Percentiles rank a stretch among this genome's conserved stretches.
phyloP scores from a whole-genome alignment of 331 rosid genomes.

The Prunus yedoensis region DNA sequence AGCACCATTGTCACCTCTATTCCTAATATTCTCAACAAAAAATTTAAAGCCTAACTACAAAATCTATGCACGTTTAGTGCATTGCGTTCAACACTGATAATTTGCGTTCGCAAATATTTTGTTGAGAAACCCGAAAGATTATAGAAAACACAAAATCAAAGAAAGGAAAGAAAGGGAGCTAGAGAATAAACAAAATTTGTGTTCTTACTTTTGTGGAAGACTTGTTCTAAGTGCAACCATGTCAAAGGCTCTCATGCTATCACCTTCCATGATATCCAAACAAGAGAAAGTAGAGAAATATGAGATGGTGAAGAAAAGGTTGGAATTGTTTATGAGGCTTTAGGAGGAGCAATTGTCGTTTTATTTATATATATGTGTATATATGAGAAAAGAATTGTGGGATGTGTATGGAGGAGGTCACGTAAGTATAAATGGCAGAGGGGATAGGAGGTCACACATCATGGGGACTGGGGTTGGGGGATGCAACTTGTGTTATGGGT shows the following conservation, averaged over 20 bases:
- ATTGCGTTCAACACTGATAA: not conserved
- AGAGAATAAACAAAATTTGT: not conserved
- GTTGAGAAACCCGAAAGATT: not conserved
- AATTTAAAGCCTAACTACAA: not conserved
- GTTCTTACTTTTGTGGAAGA: slow-evolving; percentile 64
- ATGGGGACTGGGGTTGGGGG: slow-evolving; percentile 9
- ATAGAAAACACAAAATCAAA: not conserved
- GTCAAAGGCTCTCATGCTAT: slow-evolving; percentile 44
- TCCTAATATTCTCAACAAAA: too few species aligned
- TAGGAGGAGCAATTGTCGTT: too few species aligned
- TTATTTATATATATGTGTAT: not conserved
- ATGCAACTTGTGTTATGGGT: not conserved
- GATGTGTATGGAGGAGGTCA: not conserved
- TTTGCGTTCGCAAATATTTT: not conserved
- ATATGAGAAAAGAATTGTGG: not conserved
- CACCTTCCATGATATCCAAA: slow-evolving; percentile 47
- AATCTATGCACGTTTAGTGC: not conserved
- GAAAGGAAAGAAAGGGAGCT: not conserved
- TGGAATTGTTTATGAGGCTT: not conserved
- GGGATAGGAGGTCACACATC: slow-evolving; percentile 28
- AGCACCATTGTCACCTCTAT: too few species aligned
- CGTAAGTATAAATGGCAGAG: not conserved
- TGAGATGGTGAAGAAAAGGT: not conserved
- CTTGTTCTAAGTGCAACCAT: slow-evolving; percentile 60
- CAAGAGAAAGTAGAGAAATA: not conserved